Percentiles rank a stretch among this genome's conserved stretches.
phyloP scores from a whole-genome alignment of 129 eudicot genomes.

The Dittrichia graveolens region DNA sequence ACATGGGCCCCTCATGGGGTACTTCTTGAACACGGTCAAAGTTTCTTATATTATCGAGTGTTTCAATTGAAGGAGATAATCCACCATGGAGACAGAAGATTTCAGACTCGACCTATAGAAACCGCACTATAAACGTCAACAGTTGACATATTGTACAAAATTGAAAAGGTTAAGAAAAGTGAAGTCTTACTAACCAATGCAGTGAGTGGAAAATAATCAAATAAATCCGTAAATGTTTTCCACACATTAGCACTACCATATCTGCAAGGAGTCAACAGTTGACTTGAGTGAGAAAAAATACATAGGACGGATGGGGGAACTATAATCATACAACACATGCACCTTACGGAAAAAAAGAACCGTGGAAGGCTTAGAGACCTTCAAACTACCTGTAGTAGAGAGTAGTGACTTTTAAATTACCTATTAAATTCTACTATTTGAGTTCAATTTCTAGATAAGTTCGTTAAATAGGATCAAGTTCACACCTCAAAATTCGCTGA shows the following conservation, averaged over 20 bases:
- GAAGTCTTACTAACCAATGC: slow-evolving; percentile 51
- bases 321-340: slow-evolving; percentile 7
- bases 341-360: too few species aligned
- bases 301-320: not conserved
- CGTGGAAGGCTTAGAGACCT: too few species aligned
- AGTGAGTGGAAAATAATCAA: slow-evolving; percentile 91
- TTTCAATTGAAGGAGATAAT: slow-evolving; percentile 87
- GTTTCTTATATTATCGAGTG: slow-evolving; percentile 77
- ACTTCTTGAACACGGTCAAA: slow-evolving; percentile 96
- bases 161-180: not conserved
- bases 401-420: too few species aligned
- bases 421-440: too few species aligned
- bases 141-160: not conserved
- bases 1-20: slow-evolving; percentile 98
- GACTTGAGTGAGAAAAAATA: not conserved
- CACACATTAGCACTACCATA: slow-evolving; percentile 94
- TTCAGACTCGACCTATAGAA: slow-evolving; percentile 75
- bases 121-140: not conserved
- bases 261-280: slow-evolving; percentile 42
- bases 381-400: too few species aligned
- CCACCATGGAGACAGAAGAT: slow-evolving; percentile 96
- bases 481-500: too few species aligned
- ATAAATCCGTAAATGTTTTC: slow-evolving; percentile 92
- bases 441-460: too few species aligned
- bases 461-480: too few species aligned